Percentiles rank a stretch among this genome's conserved stretches.
Conservation (phyloP, 2,329 filamentous ascomycete genomes). For the Rhexocercosporidium sp. region DNA sequence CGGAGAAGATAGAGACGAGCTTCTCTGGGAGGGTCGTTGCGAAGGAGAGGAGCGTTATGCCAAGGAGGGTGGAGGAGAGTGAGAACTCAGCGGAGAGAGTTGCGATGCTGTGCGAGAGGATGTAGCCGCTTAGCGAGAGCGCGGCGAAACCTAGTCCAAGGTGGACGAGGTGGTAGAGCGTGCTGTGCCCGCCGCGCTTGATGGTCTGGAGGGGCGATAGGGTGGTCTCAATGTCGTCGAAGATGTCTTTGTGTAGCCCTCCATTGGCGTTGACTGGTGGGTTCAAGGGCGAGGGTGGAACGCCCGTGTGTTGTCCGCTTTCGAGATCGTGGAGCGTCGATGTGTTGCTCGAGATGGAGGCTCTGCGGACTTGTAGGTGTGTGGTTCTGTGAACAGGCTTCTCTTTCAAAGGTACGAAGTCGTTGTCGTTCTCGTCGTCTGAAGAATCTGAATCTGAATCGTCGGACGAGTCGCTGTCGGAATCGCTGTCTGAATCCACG, state of each 20-base stretch:
- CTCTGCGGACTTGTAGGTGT: conserved; percentile 3
- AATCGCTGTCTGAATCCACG: conserved; percentile 49
- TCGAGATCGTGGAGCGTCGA: conserved; percentile 24
- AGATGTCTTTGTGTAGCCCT: conserved; percentile 16
- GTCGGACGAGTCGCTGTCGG: conserved; percentile 44
- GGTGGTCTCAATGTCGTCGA: conserved; percentile 24
- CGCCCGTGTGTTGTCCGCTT: conserved; percentile 11
- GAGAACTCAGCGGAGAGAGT: conserved; percentile 48
- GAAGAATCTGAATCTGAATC: conserved; percentile 31
- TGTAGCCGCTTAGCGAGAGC: conserved; percentile 53
- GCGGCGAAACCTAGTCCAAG: conserved; percentile 51
- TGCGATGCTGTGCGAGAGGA: conserved; percentile 52
- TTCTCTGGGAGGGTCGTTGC: conserved; percentile 61
- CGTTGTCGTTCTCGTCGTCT: conserved; percentile 14
- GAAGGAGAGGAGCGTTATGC: conserved; percentile 53
- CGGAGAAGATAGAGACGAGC: conserved; percentile 54
- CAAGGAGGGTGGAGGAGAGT: conserved; percentile 53
- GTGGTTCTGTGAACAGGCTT: conserved; percentile 1
- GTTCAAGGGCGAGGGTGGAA: conserved; percentile 4
- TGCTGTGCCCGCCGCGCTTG: conserved; percentile 27
- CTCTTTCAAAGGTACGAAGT: conserved; percentile 17
- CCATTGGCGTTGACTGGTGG: neutral
- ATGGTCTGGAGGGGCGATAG: conserved; percentile 8
- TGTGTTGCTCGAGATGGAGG: conserved; percentile 21
- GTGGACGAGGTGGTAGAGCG: conserved; percentile 47